A percentile compares a stretch with the other conserved stretches of the same genome.
Conservation (phyloP, 2,329 filamentous ascomycete genomes). For the Fusarium mangiferae region DNA sequence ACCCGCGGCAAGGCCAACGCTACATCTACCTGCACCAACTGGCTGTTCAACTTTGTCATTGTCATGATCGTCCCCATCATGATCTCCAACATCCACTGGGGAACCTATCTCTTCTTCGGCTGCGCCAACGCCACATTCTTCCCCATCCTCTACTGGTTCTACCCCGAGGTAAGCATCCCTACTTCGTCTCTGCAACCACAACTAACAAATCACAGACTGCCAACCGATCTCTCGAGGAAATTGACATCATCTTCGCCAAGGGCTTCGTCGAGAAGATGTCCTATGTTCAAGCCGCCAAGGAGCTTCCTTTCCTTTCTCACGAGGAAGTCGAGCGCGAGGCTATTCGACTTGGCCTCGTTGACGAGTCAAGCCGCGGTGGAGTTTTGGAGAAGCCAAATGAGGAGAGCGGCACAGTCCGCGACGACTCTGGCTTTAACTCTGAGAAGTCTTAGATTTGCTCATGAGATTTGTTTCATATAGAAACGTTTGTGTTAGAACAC, state of each 20-base stretch:
- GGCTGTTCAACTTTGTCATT: constrained; percentile 60
- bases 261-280: constrained; percentile 67
- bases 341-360: constrained; percentile 38
- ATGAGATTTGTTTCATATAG: background rate
- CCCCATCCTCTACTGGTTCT: constrained; percentile 61
- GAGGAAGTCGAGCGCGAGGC: constrained; percentile 63
- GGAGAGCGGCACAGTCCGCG: constrained; percentile 26
- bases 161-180: constrained; percentile 47
- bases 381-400: constrained; percentile 32
- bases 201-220: constrained; percentile 46
- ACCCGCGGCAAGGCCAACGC: constrained; percentile 59
- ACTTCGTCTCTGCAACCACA: rapidly evolving
- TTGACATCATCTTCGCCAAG: constrained; percentile 70
- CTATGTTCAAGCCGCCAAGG: constrained; percentile 67
- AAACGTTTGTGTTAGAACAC: background rate
- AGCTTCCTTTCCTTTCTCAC: constrained; percentile 63
- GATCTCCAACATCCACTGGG: constrained; percentile 67
- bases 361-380: constrained; percentile 19
- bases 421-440: constrained; percentile 33
- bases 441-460: constrained; percentile 22
- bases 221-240: constrained; percentile 61
- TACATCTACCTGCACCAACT: constrained; percentile 71
- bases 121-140: constrained; percentile 62
- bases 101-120: constrained; percentile 62
- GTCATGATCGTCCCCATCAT: constrained; percentile 74